Conservation (phyloP, 306 rosid species). For the Pueraria montana region DNA sequence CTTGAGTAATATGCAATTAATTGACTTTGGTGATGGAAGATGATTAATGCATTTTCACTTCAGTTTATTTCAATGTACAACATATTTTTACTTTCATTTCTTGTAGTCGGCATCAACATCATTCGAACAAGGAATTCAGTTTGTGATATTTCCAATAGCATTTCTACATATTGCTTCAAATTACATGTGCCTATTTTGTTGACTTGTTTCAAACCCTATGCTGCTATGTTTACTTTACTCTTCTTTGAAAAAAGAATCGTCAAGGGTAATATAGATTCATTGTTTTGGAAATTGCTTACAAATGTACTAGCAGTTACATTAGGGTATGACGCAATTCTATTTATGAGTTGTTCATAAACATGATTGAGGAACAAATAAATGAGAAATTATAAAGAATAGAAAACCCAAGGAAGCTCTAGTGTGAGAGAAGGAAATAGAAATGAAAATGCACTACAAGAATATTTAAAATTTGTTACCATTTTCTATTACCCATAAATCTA, state of each 20-base stretch:
- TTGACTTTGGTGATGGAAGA: slow-evolving; percentile 22
- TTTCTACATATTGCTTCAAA: neutral
- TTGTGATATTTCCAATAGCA: neutral
- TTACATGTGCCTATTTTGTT: neutral
- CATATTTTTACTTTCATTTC: neutral
- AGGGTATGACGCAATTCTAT: no score
- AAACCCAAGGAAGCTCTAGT: no score
- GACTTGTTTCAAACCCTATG: neutral
- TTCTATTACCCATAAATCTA: no score
- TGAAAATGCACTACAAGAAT: no score
- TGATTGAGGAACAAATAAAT: neutral
- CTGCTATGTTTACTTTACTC: neutral
- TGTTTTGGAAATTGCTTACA: neutral
- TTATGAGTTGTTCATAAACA: neutral
- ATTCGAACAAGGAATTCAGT: neutral
- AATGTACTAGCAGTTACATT: no score
- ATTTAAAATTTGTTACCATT: no score
- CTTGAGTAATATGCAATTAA: neutral
- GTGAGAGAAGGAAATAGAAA: no score
- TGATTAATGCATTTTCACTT: neutral
- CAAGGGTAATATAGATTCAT: neutral
- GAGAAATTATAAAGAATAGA: no score
- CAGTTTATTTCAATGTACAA: neutral
- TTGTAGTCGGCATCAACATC: neutral
- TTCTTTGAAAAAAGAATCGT: neutral